Conservation (phyloP, 2,329 filamentous ascomycete species). For the Remersonia thermophila region DNA sequence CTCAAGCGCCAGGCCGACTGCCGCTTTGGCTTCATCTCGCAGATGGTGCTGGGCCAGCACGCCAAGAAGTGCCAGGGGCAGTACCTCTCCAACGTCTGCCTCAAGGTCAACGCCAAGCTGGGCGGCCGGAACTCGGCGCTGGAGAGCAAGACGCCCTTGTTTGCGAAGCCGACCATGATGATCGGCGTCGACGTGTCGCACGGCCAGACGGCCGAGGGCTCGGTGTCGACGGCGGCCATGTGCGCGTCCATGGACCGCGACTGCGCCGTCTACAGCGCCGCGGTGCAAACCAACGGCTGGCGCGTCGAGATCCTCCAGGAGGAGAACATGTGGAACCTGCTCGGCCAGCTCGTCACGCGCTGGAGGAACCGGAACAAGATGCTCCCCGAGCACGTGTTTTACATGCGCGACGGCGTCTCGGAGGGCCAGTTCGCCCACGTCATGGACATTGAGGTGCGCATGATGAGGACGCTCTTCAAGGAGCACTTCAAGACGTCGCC, state of each 20-base stretch:
- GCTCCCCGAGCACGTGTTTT: slow-evolving; percentile 66
- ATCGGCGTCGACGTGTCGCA: slow-evolving; percentile 91
- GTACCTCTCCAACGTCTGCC: slow-evolving; percentile 84
- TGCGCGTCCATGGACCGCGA: slow-evolving; percentile 66
- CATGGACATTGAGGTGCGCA: slow-evolving; percentile 60
- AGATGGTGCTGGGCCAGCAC: slow-evolving; percentile 63
- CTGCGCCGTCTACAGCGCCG: slow-evolving; percentile 64
- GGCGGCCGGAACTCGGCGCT: slow-evolving; percentile 61
- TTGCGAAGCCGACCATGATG: slow-evolving; percentile 56
- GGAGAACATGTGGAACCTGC: slow-evolving; percentile 51
- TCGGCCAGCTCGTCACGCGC: slow-evolving; percentile 48
- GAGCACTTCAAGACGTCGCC: slow-evolving; percentile 28
- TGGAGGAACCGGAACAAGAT: slow-evolving; percentile 51
- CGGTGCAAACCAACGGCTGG: slow-evolving; percentile 71
- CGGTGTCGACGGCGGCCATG: slow-evolving; percentile 75
- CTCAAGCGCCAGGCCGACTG: slow-evolving; percentile 87
- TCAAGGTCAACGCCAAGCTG: slow-evolving; percentile 96
- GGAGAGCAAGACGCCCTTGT: slow-evolving; percentile 27
- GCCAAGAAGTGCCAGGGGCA: slow-evolving; percentile 60
- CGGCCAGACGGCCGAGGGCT: slow-evolving; percentile 51
- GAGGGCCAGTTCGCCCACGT: slow-evolving; percentile 78
- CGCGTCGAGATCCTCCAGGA: slow-evolving; percentile 67
- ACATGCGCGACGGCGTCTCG: slow-evolving; percentile 85
- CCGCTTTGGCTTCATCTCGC: slow-evolving; percentile 69
- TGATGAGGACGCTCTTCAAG: slow-evolving; percentile 52